These are phyloP conservation scores for Serendipita sp. DNA, from an alignment of 768 basidiomycete species.

Conservation along the genomic window DNA sequence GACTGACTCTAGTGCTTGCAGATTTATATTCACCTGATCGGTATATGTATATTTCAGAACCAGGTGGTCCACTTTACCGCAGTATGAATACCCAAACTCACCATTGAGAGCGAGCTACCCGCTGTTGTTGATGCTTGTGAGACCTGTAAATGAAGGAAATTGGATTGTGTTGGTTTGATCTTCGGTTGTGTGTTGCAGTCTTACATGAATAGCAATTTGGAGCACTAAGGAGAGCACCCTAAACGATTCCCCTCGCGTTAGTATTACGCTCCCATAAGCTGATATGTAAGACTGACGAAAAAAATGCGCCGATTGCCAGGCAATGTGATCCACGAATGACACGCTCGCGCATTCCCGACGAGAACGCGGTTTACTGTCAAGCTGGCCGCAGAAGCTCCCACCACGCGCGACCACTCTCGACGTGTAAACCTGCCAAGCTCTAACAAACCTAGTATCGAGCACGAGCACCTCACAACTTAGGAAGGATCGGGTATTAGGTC, in stretches of 20 bases:
- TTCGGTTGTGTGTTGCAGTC: neutral
- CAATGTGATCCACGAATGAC: neutral
- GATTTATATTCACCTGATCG: constrained; percentile 4
- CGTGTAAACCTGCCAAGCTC: neutral
- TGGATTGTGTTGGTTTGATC: neutral
- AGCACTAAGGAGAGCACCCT: neutral
- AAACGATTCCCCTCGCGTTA: neutral
- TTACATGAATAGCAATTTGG: constrained; percentile 4
- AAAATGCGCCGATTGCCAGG: neutral
- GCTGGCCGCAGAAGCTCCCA: neutral
- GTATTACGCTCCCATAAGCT: neutral
- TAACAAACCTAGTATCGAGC: neutral
- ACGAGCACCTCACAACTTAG: too few species aligned
- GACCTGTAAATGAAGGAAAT: neutral
- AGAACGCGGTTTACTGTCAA: neutral
- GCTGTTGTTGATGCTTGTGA: neutral
- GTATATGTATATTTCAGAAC: neutral
- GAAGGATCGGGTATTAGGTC: too few species aligned
- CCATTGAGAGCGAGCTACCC: neutral
- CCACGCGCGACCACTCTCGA: neutral
- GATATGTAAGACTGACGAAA: neutral
- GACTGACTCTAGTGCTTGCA: neutral
- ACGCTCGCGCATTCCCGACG: neutral
- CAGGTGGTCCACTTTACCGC: neutral
- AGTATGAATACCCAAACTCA: neutral